Base-by-base conservation (phyloP, 2,329 filamentous ascomycete genomes). In the Claviceps paspali region DNA sequence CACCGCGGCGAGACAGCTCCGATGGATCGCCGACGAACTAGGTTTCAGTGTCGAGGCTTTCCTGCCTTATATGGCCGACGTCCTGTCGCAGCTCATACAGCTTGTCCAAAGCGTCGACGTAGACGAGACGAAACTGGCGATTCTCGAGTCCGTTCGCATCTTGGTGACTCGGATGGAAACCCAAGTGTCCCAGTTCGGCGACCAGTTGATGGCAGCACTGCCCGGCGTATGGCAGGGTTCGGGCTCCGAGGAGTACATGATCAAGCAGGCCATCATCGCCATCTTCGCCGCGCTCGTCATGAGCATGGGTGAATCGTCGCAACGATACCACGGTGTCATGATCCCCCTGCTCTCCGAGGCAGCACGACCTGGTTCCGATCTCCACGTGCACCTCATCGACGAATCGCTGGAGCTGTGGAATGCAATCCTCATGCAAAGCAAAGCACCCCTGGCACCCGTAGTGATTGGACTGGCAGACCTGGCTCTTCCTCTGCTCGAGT, bases 401-500 rank as follows among this genome's bases (percentile, higher is more conserved):
- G 91, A 98, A 54, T 83, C 85, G 0, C 65, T 96, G 11, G 87
- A 95, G 39, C 70, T 98, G 3, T 96, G 88, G 88, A 69, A 72
- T 24, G 74, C 80, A 2, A 75, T 95, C 9, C 57, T 87, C 27
- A 65, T 66, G 43, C 75, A 84, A 49, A 78, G 76, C 40, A 66
- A 69, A 6, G 60, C 73, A 10, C 76, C 80, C 1, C 60, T 77
- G 3, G 67, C 74, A 1, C 59, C 67, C 0, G 73, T 76, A 11
- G 60, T 87, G n/a, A 55, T 81, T 4, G 62, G 65, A 3, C 64
- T 88, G 26, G 67, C 75, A 2, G 68, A 73, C n/a, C 60, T 68
- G 32, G 67, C 74, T 1, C 69, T 86, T 11, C 75, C 75, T 1
- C 65, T 84, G 7, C 63, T 87, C 12, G 73, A 79, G 33, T 70